A percentile compares a stretch with the other conserved stretches of the same genome.
These are phyloP conservation scores for Epithele typhae DNA, from an alignment of 768 basidiomycete species.

Conservation along the genomic window DNA sequence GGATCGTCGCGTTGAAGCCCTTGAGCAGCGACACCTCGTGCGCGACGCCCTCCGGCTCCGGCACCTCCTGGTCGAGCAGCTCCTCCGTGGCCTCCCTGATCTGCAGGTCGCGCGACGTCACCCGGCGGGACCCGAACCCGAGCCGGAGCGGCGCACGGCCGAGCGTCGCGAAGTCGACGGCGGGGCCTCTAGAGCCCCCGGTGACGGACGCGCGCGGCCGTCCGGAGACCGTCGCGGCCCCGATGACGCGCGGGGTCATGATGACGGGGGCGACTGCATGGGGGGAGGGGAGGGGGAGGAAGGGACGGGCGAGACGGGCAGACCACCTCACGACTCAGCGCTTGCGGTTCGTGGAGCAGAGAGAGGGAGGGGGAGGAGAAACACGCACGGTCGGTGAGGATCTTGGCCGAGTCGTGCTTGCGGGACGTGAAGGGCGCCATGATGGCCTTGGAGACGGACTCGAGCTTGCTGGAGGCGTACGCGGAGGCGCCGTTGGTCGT, in stretches of 20 bases:
- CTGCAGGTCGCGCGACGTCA: constrained; percentile 81
- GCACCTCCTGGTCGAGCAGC: constrained; percentile 64
- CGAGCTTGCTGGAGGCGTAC: constrained; percentile 38
- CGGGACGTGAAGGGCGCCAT: constrained; percentile 60
- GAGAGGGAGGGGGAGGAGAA: no score
- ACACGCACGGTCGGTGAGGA: constrained; percentile 69
- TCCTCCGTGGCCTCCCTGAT: constrained; percentile 81
- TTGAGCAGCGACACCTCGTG: constrained; percentile 76
- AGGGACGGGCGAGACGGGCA: no score
- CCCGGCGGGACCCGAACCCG: constrained; percentile 56
- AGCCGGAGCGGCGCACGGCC: constrained; percentile 75
- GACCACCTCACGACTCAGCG: background rate
- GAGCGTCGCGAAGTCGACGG: constrained; percentile 71
- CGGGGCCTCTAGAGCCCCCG: constrained; percentile 32
- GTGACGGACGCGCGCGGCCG: constrained; percentile 34
- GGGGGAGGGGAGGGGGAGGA: no score
- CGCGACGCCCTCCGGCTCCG: constrained; percentile 68
- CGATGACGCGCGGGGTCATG: constrained; percentile 85
- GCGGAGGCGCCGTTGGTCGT: constrained; percentile 20
- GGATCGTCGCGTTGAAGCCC: constrained; percentile 94
- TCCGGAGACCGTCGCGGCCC: constrained; percentile 63
- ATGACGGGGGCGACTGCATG: constrained; percentile 76
- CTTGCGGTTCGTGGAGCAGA: no score
- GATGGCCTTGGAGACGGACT: constrained; percentile 64
- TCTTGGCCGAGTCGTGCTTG: constrained; percentile 66